phyloP scores from a whole-genome alignment of 495 filamentous ascomycete species.

The Apodospora peruviana region DNA sequence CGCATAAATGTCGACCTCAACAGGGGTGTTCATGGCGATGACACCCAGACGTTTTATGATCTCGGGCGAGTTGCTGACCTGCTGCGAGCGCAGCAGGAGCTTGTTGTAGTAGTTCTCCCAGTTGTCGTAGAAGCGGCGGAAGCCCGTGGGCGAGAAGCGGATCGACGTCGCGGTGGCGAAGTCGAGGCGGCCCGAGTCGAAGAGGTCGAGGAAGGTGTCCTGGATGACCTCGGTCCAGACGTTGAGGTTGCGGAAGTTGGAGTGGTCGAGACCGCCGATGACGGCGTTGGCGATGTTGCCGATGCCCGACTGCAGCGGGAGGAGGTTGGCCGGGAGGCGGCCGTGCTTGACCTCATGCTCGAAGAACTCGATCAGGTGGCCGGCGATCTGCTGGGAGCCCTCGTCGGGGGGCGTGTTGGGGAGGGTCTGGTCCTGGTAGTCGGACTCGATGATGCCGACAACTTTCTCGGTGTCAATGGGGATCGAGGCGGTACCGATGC shows the following conservation, averaged over 20 bases:
- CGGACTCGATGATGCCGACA: slow-evolving; percentile 77
- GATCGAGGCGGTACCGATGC: slow-evolving; percentile 78
- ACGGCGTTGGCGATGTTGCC: slow-evolving; percentile 95
- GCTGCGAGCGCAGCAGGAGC: slow-evolving; percentile 80
- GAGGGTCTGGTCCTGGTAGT: slow-evolving; percentile 77
- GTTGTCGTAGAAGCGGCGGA: slow-evolving; percentile 86
- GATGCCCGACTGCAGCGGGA: slow-evolving; percentile 85
- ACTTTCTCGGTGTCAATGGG: slow-evolving; percentile 88
- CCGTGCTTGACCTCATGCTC: slow-evolving; percentile 71
- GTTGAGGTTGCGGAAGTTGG: slow-evolving; percentile 80
- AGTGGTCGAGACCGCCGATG: slow-evolving; percentile 75
- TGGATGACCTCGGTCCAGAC: slow-evolving; percentile 95
- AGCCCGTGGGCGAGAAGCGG: slow-evolving; percentile 86
- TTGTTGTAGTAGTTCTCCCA: slow-evolving; percentile 78
- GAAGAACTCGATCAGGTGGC: slow-evolving; percentile 82
- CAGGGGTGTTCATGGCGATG: slow-evolving; percentile 94
- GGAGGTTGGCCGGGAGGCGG: slow-evolving; percentile 69
- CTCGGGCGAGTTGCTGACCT: slow-evolving; percentile 89
- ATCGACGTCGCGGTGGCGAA: slow-evolving; percentile 90
- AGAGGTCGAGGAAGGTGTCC: slow-evolving; percentile 89
- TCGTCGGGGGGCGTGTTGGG: slow-evolving; percentile 74
- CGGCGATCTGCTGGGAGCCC: slow-evolving; percentile 64
- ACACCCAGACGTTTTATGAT: slow-evolving; percentile 85
- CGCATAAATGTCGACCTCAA: slow-evolving; percentile 92
- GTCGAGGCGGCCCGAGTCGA: slow-evolving; percentile 84